A percentile compares a stretch with the other conserved stretches of the same genome.
phyloP scores from a whole-genome alignment of 78 protist genomes.

The Diacronema lutheri region DNA sequence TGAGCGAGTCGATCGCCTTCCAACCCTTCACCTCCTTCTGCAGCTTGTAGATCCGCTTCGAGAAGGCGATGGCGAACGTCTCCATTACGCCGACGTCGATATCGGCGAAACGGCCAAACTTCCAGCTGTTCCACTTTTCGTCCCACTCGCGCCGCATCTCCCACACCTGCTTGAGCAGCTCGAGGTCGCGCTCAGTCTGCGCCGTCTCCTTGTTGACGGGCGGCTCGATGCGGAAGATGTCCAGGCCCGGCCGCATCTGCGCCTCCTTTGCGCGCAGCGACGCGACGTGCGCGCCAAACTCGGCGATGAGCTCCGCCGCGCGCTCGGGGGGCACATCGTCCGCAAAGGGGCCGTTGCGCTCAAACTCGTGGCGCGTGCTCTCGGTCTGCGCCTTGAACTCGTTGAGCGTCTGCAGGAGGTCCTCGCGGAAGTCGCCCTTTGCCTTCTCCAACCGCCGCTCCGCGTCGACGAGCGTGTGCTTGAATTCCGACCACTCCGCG shows the following conservation, averaged over 20 bases:
- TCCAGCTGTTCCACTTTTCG: conserved; percentile 30
- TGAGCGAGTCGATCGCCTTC: conserved; percentile 39
- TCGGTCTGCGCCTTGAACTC: conserved; percentile 2
- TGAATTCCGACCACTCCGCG: conserved; percentile 1
- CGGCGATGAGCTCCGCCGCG: background rate
- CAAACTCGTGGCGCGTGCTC: background rate
- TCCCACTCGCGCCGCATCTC: conserved; percentile 54
- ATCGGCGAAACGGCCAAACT: conserved; percentile 20
- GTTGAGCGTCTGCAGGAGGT: conserved; percentile 9
- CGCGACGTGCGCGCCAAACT: background rate
- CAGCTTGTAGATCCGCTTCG: conserved; percentile 11
- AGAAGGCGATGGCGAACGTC: background rate
- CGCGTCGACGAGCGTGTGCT: conserved; percentile 10
- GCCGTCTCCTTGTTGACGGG: conserved; percentile 34
- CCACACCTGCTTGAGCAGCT: conserved; percentile 59
- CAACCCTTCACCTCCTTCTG: conserved; percentile 6
- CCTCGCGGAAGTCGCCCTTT: conserved; percentile 48
- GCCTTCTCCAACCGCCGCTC: background rate
- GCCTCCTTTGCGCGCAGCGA: conserved; percentile 9
- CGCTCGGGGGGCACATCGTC: background rate
- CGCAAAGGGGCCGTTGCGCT: background rate
- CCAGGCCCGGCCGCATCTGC: conserved; percentile 48
- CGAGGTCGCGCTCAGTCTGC: conserved; percentile 34
- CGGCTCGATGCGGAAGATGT: conserved; percentile 50
- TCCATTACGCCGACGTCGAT: conserved; percentile 48